Evolutionary conservation across 257 asterid genomes (phyloP).

Genomic region (Verbena officinalis): DNA sequence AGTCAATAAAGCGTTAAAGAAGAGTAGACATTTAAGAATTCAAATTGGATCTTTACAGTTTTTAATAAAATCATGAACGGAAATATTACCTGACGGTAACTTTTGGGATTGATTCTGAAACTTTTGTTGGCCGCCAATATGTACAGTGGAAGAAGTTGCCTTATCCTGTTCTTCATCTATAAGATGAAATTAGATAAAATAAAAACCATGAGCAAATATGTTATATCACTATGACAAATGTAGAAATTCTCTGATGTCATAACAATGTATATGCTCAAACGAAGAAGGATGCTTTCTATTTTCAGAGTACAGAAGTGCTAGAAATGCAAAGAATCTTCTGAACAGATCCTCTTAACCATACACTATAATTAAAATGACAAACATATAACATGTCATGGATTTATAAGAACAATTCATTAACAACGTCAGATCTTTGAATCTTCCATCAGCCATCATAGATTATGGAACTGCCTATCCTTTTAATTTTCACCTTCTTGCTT

Average conservation of each 20-base stretch:
- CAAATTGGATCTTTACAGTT: background rate
- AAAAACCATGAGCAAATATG: conserved; percentile 21
- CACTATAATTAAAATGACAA: background rate
- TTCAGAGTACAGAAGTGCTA: conserved; percentile 16
- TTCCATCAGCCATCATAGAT: background rate
- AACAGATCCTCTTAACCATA: conserved; percentile 6
- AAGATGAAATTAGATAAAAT: conserved; percentile 28
- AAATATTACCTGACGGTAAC: conserved; percentile 58
- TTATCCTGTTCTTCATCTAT: conserved; percentile 38
- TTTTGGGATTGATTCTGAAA: conserved; percentile 51
- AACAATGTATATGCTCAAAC: background rate
- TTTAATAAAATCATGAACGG: conserved; percentile 17
- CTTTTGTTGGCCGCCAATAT: conserved; percentile 36
- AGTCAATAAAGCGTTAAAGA: conserved; percentile 1
- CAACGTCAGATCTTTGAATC: conserved; percentile 5
- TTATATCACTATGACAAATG: background rate
- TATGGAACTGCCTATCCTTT: background rate
- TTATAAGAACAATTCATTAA: background rate
- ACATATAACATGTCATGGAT: background rate
- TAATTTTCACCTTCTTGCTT: conserved; percentile 15
- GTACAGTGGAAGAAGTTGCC: conserved; percentile 37
- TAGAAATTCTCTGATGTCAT: conserved; percentile 1
- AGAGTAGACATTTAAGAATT: background rate
- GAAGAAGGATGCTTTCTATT: background rate
- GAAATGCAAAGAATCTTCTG: background rate